Evolutionary conservation across 2,329 filamentous ascomycete genomes (phyloP).

Genomic region (Trichoderma polysporum): DNA sequence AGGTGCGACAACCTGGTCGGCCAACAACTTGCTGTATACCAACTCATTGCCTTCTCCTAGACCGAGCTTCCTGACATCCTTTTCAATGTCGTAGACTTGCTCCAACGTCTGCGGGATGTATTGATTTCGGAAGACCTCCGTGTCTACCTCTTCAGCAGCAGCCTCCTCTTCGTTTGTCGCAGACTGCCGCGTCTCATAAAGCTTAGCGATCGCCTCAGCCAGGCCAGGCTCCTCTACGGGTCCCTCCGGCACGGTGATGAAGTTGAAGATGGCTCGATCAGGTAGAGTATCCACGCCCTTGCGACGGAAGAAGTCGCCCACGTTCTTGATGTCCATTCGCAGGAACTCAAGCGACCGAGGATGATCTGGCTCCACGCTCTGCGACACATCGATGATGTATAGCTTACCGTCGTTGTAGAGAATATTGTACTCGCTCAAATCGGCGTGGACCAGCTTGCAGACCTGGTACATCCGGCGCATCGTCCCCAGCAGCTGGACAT

Average conservation of each 20-base stretch:
- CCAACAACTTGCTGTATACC: constrained; percentile 81
- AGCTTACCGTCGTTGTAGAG: constrained; percentile 80
- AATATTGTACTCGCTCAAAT: constrained; percentile 97
- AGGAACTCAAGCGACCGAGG: constrained; percentile 89
- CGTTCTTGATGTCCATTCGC: constrained; percentile 98
- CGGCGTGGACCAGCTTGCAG: constrained; percentile 89
- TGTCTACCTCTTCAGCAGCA: constrained; percentile 71
- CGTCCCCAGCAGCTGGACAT: constrained; percentile 78
- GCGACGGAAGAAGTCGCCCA: constrained; percentile 85
- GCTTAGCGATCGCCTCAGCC: constrained; percentile 59
- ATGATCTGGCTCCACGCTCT: constrained; percentile 96
- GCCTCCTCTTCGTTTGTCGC: constrained; percentile 51
- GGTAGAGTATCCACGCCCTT: constrained; percentile 79
- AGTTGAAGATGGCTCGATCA: constrained; percentile 80
- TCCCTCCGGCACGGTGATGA: constrained; percentile 67
- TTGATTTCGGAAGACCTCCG: constrained; percentile 91
- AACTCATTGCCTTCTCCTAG: constrained; percentile 73
- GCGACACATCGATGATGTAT: constrained; percentile 96
- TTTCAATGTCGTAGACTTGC: constrained; percentile 94
- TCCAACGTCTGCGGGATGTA: constrained; percentile 96
- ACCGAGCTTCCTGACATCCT: constrained; percentile 76
- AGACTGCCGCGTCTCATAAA: constrained; percentile 59
- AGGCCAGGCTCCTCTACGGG: constrained; percentile 62
- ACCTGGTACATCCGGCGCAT: constrained; percentile 94
- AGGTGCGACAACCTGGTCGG: constrained; percentile 58